Base-by-base conservation (phyloP, 106 monocot species). In the Dendrobium nobile region DNA sequence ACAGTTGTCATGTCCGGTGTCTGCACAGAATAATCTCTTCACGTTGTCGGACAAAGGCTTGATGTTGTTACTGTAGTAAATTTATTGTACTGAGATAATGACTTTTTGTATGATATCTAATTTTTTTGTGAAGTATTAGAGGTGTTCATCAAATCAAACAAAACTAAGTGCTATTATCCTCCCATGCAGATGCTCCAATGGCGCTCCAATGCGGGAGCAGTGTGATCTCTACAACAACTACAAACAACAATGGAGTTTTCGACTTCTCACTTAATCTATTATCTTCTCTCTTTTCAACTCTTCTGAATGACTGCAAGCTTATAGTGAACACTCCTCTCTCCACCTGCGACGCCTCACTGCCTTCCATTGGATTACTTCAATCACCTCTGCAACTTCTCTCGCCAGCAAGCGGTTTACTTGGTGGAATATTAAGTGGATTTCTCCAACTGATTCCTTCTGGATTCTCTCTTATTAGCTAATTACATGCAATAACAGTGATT, bases 321-420 rank as follows among this genome's bases (percentile, higher is more conserved):
- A 83, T 81, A 41, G 90, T 90, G 40, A 70, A 41, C 67, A 87
- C 90, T 24, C 90, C 87, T 43, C 83, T 90, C 40, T 47, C 82
- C 37, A 51, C 82, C 33, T 82, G 82, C 77, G 82, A 70, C 64
- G 51, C 68, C 41, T 51, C 82, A 2, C 77, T 82, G 9, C 82
- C 82, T 2, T 7, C 82, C n/a, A n/a, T 4, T 40, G 82, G 82
- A 41, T 20, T 70, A 2, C 77, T 82, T 9, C 48, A 82, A 22
- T 82, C 82, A 27, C 67, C 68, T 4, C 77, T 82, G 33, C 77
- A 82, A 44, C 13, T 82, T 59, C 77, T 70, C 24, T 68, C 67
- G 19, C 47, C 65, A 9, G 82, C 45, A 45, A 45, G 76, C 0
- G 67, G 70, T 1, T 48, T 82, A 26, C 28, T 82, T 37, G 77